Conservation (phyloP, 805 yeast genomes). For the Komagataella ulmi region DNA sequence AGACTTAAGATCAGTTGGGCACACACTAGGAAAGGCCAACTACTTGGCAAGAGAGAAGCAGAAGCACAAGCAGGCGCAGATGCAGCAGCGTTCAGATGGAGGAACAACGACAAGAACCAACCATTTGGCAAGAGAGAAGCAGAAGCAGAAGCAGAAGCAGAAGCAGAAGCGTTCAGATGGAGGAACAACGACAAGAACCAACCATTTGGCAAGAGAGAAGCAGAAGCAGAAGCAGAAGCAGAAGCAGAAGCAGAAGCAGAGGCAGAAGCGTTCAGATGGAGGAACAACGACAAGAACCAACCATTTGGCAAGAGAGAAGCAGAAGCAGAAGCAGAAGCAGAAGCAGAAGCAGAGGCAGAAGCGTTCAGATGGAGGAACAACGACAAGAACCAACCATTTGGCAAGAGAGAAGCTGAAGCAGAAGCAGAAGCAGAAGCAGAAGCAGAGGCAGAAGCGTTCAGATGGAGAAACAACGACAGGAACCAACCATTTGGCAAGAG, state of each 20-base stretch:
- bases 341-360: conserved; percentile 11
- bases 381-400: conserved; percentile 4
- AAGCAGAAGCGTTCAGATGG: conserved; percentile 11
- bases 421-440: conserved; percentile 5
- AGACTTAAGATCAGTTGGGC: neutral
- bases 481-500: conserved; percentile 10
- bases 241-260: conserved; percentile 4
- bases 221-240: conserved; percentile 1
- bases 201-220: conserved; percentile 7
- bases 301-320: conserved; percentile 9
- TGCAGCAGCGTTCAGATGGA: conserved; percentile 9
- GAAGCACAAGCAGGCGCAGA: conserved; percentile 12
- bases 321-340: conserved; percentile 6
- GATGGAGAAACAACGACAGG: neutral
- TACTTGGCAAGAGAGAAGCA: conserved; percentile 8
- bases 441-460: conserved; percentile 3
- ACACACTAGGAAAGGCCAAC: conserved; percentile 2
- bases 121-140: conserved; percentile 16
- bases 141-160: conserved; percentile 15
- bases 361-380: conserved; percentile 7
- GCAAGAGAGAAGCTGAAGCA: conserved; percentile 10
- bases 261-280: conserved; percentile 5
- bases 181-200: conserved; percentile 7
- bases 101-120: conserved; percentile 4
- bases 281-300: conserved; percentile 3